Conservation (phyloP, 352 stramenopile genomes). For the Phytophthora hibernalis region DNA sequence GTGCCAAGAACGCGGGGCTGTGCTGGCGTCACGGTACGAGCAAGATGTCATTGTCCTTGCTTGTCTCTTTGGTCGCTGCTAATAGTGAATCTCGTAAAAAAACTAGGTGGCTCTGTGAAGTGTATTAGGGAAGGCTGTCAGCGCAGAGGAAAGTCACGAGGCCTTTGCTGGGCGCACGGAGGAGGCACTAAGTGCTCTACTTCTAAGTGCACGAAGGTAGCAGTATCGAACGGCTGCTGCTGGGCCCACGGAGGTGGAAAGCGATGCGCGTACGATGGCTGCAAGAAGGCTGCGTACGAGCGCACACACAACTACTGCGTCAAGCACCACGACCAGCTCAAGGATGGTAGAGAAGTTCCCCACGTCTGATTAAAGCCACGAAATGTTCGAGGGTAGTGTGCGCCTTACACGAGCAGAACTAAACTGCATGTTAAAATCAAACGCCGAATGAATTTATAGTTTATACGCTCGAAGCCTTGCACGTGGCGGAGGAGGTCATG, state of each 20-base stretch:
- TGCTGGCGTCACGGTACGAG: slow-evolving; percentile 25
- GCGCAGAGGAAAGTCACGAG: slow-evolving; percentile 54
- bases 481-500: not conserved
- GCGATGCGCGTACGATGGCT: slow-evolving; percentile 39
- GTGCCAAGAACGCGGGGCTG: slow-evolving; percentile 38
- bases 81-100: not conserved
- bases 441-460: not conserved
- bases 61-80: not conserved
- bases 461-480: not conserved
- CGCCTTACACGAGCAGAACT: not conserved
- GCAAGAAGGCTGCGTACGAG: slow-evolving; percentile 44
- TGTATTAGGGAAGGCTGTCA: slow-evolving; percentile 46
- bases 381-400: not conserved
- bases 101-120: slow-evolving; percentile 45
- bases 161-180: slow-evolving; percentile 55
- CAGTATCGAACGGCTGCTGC: slow-evolving; percentile 49
- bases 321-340: slow-evolving; percentile 38
- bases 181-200: slow-evolving; percentile 47
- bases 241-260: slow-evolving; percentile 56
- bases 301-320: slow-evolving; percentile 52
- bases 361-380: not conserved
- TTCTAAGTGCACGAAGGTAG: slow-evolving; percentile 40
- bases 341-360: not conserved
- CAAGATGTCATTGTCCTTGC: too few species aligned
- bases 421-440: not conserved